Evolutionary conservation across 306 rosid species (phyloP), one percentile per base, ranked within the genome.

Genomic region (Ormosia semicastrata): DNA sequence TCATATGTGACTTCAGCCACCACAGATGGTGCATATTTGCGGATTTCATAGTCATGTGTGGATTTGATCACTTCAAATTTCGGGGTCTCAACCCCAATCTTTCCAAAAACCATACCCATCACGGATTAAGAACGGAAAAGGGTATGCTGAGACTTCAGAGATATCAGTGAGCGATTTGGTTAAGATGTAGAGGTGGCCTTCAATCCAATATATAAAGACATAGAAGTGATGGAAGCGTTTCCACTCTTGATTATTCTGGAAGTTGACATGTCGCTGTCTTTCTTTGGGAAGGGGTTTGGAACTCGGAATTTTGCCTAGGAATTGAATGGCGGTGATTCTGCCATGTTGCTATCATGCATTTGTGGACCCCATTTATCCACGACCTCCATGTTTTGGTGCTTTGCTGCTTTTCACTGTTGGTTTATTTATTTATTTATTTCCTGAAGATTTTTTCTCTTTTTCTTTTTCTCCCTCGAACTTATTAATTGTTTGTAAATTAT

Each of bases 71-170:
- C 82, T 69, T 87, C 85, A 30, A 66, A 88, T 11, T 93, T 87
- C 0, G 95, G 89, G 9, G 92, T 93, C 73, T 90, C 98, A 0
- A 88, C 99, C 0, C 53, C 1, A 13, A 93, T 88, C 66, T 87
- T 95, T 29, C 99, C 99, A 2, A 95, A 90, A 4, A 93, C 75
- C 87, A 88, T 79, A n/a, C 98, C 99, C 99, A 95, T 95, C 4
- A 85, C 32, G 63, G 71, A 68, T 1, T 57, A 50, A 36, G 60
- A 74, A 34, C 13, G 72, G 1, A 6, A 77, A 69, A 29, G 39
- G 17, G 43, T 44, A 14, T 7, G 17, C 3, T 39, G 15, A 54
- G 72, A 49, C 7, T 54, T 66, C 0, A 17, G 17, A 12, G 58
- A 33, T 50, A 5, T 14, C 2, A 32, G 6, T 2, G 4, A 7